Evolutionary conservation across 306 rosid species (phyloP).

Genomic region (Citrullus colocynthis): DNA sequence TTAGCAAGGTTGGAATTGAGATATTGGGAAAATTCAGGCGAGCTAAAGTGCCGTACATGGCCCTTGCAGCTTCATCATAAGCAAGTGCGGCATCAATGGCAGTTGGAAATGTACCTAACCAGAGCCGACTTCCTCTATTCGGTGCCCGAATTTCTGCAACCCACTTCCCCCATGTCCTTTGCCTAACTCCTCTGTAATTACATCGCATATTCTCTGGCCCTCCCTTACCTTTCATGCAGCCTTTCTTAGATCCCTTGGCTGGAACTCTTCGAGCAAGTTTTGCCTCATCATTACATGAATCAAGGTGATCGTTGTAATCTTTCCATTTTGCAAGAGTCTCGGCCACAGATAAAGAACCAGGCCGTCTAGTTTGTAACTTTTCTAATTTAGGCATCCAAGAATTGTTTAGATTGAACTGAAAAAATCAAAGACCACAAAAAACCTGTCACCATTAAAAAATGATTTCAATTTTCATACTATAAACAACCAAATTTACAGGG

Average conservation of each 20-base stretch:
- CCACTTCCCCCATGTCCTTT: slow-evolving; percentile 96
- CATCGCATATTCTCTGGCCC: slow-evolving; percentile 86
- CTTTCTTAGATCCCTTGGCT: slow-evolving; percentile 82
- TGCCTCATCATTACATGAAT: slow-evolving; percentile 25
- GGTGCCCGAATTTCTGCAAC: slow-evolving; percentile 81
- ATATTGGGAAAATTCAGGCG: slow-evolving; percentile 75
- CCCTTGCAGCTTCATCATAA: slow-evolving; percentile 80
- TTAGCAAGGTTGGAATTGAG: slow-evolving; percentile 31
- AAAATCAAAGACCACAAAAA: neutral
- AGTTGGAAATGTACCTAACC: slow-evolving; percentile 70
- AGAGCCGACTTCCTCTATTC: slow-evolving; percentile 61
- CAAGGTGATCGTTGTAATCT: slow-evolving; percentile 48
- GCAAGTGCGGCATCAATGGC: slow-evolving; percentile 81
- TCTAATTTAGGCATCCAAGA: slow-evolving; percentile 40
- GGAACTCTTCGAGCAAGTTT: slow-evolving; percentile 51
- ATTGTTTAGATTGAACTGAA: slow-evolving; percentile 14
- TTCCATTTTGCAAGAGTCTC: slow-evolving; percentile 56
- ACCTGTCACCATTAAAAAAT: neutral
- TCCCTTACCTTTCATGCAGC: slow-evolving; percentile 93
- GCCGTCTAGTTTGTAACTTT: slow-evolving; percentile 29
- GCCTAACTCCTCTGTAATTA: slow-evolving; percentile 84
- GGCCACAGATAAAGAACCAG: slow-evolving; percentile 51
- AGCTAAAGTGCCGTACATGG: slow-evolving; percentile 59
- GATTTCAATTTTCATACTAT: neutral
- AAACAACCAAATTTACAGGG: neutral